Evolutionary conservation across 805 yeast species (phyloP), one percentile per base, ranked within the genome.

Genomic region (Zygotorulaspora florentina): DNA sequence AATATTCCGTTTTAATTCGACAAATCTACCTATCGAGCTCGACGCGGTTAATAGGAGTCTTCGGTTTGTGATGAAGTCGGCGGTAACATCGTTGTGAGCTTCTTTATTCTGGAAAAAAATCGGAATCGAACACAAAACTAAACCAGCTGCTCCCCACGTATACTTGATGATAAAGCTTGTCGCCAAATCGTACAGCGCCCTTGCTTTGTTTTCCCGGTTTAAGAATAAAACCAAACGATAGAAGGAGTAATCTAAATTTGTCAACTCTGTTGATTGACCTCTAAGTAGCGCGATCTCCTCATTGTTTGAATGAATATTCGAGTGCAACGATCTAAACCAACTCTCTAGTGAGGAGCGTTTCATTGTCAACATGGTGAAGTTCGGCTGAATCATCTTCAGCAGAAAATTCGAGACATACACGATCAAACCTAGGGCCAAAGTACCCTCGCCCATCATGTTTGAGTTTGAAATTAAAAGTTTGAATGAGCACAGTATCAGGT

Each of bases 141-240:
- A 74, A 9, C 98, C 98, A 27, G 93, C 87, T 2, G 96, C 98
- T 51, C 98, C 98, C 90, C 96, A 85, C 40, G 88, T 79, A 66
- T 90, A 90, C 68, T 90, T 90, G 50, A 90, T 90, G 43, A 88
- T 81, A 57, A 89, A 90, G 40, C 85, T 87, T 54, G 91, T 93
- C 1, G 91, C 85, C 54, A 87, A 77, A 59, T 89, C 89, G 66
- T 89, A 91, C 20, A 85, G 64, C 25, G 91, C 83, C 69, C 83
- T 75, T 55, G 86, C 82, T 67, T 85, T 79, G 52, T 85, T 76
- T 59, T 85, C 90, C 67, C 81, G 77, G 57, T 85, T 79, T 53
- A 83, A 74, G 65, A 89, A 91, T 49, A 82, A 72, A 53, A 86
- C 93, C 54, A 89, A 72, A 51, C 85, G 83, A 65, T 87, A 89